Conservation (phyloP, 2,329 filamentous ascomycete species). For the Ceratocystis lukuohia region DNA sequence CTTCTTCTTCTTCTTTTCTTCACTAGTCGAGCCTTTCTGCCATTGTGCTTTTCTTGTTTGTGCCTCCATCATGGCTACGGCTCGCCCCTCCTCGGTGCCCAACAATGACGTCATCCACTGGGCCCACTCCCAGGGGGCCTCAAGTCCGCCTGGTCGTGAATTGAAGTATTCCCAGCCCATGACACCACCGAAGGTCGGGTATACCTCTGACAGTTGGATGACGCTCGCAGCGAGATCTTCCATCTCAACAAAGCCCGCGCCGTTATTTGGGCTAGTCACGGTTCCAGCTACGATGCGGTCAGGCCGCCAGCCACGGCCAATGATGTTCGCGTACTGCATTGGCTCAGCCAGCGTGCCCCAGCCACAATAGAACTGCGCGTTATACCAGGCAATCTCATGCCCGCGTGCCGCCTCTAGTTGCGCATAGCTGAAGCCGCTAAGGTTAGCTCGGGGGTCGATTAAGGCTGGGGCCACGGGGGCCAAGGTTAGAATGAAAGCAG, state of each 20-base stretch:
- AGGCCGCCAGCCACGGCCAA: slow-evolving; percentile 55
- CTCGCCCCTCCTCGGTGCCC: slow-evolving; percentile 16
- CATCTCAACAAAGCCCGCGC: slow-evolving; percentile 38
- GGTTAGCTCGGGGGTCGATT: slow-evolving; percentile 41
- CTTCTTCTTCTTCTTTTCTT: slow-evolving; percentile 6
- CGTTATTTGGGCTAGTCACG: slow-evolving; percentile 65
- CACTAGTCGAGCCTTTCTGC: neutral
- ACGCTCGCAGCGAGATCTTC: slow-evolving; percentile 36
- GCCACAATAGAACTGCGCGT: slow-evolving; percentile 84
- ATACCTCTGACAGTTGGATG: slow-evolving; percentile 32
- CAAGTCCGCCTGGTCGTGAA: slow-evolving; percentile 49
- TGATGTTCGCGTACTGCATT: slow-evolving; percentile 37
- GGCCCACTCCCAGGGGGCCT: slow-evolving; percentile 66
- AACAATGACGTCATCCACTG: slow-evolving; percentile 44
- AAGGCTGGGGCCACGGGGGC: slow-evolving; percentile 69
- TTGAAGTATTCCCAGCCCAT: slow-evolving; percentile 98
- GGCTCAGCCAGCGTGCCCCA: slow-evolving; percentile 50
- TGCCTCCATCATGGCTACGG: slow-evolving; percentile 20
- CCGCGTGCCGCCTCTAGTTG: slow-evolving; percentile 56
- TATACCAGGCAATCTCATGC: slow-evolving; percentile 66
- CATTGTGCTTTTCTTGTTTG: slow-evolving; percentile 21
- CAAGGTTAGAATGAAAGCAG: slow-evolving; percentile 60
- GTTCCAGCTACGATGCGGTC: slow-evolving; percentile 66
- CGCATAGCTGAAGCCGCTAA: slow-evolving; percentile 73
- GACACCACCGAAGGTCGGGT: slow-evolving; percentile 65